Evolutionary conservation across 139 green algal genomes (phyloP).

Genomic region (Chlorella sp.): DNA sequence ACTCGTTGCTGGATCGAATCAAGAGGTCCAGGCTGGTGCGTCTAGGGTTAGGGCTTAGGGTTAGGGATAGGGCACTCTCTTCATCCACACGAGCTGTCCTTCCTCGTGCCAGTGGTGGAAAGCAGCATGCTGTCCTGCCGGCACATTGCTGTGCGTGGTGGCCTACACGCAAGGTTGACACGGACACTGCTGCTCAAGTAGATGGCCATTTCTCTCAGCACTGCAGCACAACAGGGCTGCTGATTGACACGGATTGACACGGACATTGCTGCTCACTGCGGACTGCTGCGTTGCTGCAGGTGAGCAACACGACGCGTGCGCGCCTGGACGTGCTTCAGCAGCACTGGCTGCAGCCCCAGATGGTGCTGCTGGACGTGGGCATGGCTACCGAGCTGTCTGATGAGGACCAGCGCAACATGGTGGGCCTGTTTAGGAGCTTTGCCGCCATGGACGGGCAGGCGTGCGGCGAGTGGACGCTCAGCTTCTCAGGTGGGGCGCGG

Average conservation of each 20-base stretch:
- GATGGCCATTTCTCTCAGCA: too few relatives aligned
- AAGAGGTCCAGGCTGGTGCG: not conserved
- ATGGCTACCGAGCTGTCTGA: slow-evolving; percentile 76
- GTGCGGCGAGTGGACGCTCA: slow-evolving; percentile 58
- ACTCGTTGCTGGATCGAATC: slow-evolving; percentile 16
- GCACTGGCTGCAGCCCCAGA: slow-evolving; percentile 50
- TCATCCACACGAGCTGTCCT: too few relatives aligned
- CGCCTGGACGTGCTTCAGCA: slow-evolving; percentile 34
- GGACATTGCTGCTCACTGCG: too few relatives aligned
- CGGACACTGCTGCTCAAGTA: too few relatives aligned
- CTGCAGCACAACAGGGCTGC: too few relatives aligned
- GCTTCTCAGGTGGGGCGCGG: slow-evolving; percentile 47
- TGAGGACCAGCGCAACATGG: slow-evolving; percentile 62
- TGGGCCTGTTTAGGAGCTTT: slow-evolving; percentile 47
- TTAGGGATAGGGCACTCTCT: too few relatives aligned
- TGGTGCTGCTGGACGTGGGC: slow-evolving; percentile 88
- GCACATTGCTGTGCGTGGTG: too few relatives aligned
- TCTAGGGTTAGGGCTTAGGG: too few relatives aligned
- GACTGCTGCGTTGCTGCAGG: slow-evolving; percentile 6
- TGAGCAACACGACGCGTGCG: slow-evolving; percentile 10
- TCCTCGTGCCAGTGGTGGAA: too few relatives aligned
- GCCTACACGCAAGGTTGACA: too few relatives aligned
- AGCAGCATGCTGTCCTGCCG: too few relatives aligned
- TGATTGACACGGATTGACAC: too few relatives aligned
- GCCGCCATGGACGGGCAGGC: slow-evolving; percentile 42